phyloP scores from a whole-genome alignment of 352 stramenopile species.

The Globisporangium megalacanthum region DNA sequence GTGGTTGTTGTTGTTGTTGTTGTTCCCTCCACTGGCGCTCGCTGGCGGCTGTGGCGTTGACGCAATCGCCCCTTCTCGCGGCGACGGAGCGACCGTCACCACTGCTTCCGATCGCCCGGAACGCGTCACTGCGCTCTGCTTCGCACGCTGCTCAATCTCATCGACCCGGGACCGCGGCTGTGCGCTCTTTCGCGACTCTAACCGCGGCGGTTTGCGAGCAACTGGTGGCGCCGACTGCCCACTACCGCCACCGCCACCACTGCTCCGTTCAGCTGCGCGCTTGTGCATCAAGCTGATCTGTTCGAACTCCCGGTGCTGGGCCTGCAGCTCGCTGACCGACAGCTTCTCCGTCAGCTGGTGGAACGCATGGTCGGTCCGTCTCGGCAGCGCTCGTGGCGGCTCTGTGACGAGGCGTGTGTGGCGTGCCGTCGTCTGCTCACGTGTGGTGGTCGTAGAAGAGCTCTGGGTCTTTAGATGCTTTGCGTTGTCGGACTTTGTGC shows the following conservation, averaged over 20 bases:
- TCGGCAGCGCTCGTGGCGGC: neutral
- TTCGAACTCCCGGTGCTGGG: slow-evolving; percentile 12
- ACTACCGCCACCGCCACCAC: slow-evolving; percentile 1
- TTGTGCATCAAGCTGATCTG: slow-evolving; percentile 25
- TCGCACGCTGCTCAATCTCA: slow-evolving; percentile 10
- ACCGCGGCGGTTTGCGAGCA: neutral
- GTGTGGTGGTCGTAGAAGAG: neutral
- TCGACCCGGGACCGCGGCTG: slow-evolving; percentile 9
- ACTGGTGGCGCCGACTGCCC: neutral
- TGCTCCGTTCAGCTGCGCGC: slow-evolving; percentile 2
- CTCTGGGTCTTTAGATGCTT: neutral
- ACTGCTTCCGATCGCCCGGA: neutral
- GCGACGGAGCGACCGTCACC: neutral
- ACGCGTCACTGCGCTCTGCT: neutral
- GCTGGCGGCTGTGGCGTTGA: neutral
- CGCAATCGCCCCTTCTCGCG: slow-evolving; percentile 6
- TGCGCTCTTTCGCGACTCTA: slow-evolving; percentile 12
- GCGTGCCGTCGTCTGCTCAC: neutral
- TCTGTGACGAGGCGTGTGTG: neutral
- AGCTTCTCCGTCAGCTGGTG: slow-evolving; percentile 12
- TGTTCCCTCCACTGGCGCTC: neutral
- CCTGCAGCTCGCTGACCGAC: slow-evolving; percentile 19
- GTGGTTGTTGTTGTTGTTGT: too few relatives aligned
- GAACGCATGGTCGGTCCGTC: slow-evolving; percentile 3
- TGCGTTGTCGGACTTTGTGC: neutral